A percentile compares a stretch with the other conserved stretches of the same genome.
Evolutionary conservation across 75 land plant species (phyloP).

Genomic region (Cupressus sempervirens): DNA sequence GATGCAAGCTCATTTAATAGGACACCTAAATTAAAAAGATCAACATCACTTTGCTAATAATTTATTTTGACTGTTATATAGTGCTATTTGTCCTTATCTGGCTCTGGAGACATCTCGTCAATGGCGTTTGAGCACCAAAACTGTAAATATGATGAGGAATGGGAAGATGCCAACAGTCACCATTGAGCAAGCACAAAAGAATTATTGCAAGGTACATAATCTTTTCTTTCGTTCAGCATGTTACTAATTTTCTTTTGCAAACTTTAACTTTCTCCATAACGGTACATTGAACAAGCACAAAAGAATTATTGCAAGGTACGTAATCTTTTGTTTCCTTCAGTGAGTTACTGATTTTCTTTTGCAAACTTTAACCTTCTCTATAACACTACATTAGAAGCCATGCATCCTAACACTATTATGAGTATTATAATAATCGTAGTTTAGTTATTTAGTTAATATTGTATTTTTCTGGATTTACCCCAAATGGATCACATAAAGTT

Average conservation of each 20-base stretch:
- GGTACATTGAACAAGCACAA: slow-evolving; percentile 72
- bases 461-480: no score
- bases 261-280: neutral
- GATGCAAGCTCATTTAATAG: neutral
- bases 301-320: slow-evolving; percentile 88
- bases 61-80: slow-evolving; percentile 26
- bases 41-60: neutral
- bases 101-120: slow-evolving; percentile 96
- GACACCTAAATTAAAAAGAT: neutral
- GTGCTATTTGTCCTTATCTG: slow-evolving; percentile 96
- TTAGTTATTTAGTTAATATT: no score
- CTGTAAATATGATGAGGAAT: slow-evolving; percentile 85
- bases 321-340: neutral
- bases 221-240: neutral
- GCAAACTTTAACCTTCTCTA: neutral
- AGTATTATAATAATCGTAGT: no score
- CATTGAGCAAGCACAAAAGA: slow-evolving; percentile 92
- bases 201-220: slow-evolving; percentile 76
- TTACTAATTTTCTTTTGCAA: neutral
- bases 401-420: no score
- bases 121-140: slow-evolving; percentile 90
- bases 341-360: slow-evolving; percentile 1
- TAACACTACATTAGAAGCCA: neutral
- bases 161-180: slow-evolving; percentile 97
- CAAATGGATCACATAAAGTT: no score